Evolutionary conservation across 805 yeast species (phyloP).

Genomic region (Sporopachydermia quercuum): DNA sequence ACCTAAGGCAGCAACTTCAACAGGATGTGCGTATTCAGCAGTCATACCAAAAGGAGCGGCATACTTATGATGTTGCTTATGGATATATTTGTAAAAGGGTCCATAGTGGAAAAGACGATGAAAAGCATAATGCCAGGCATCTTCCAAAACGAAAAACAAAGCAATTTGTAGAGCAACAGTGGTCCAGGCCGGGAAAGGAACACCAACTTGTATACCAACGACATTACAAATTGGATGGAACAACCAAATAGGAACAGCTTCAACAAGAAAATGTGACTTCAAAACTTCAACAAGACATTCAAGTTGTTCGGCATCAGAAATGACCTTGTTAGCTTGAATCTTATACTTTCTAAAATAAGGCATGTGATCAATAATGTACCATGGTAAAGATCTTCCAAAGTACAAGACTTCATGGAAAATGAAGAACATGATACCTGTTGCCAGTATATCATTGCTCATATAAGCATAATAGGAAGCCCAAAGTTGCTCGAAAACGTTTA

Average conservation of each 20-base stretch:
- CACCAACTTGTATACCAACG: constrained; percentile 62
- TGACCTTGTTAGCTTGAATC: constrained; percentile 76
- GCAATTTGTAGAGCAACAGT: constrained; percentile 53
- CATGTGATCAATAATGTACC: constrained; percentile 76
- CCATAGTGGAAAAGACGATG: constrained; percentile 87
- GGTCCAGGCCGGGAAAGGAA: constrained; percentile 67
- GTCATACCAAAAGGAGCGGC: constrained; percentile 97
- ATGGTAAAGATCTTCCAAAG: constrained; percentile 85
- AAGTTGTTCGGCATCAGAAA: constrained; percentile 77
- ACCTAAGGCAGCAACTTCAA: constrained; percentile 82
- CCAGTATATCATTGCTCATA: constrained; percentile 76
- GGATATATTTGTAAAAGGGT: constrained; percentile 79
- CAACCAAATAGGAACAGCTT: constrained; percentile 93
- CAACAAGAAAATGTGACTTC: constrained; percentile 78
- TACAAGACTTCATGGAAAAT: constrained; percentile 75
- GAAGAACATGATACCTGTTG: constrained; percentile 76
- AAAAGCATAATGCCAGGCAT: constrained; percentile 93
- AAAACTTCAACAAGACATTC: constrained; percentile 79
- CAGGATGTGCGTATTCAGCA: constrained; percentile 96
- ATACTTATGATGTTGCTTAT: constrained; percentile 94
- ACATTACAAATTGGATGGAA: constrained; percentile 85
- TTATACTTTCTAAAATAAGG: constrained; percentile 79
- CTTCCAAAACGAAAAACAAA: constrained; percentile 75
- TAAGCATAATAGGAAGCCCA: constrained; percentile 89
- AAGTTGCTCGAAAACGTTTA: constrained; percentile 43